Conservation (phyloP, 305 asterid genomes). For the Rubia occidens region DNA sequence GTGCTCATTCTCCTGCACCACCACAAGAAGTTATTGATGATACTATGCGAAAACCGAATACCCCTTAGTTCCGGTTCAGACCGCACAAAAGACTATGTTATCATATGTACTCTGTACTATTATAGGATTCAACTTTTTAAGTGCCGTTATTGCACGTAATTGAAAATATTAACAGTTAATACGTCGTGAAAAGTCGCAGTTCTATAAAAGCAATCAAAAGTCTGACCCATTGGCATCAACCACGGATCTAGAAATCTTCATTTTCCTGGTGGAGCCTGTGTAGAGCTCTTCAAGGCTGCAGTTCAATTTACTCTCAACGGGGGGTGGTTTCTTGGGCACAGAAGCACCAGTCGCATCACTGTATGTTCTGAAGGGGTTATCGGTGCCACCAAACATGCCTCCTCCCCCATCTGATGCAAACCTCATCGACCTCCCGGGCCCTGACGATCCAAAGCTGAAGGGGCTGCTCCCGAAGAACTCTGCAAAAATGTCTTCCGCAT, state of each 20-base stretch:
- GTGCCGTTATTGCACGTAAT: too few species aligned
- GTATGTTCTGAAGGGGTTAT: slow-evolving; percentile 33
- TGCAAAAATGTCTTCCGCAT: slow-evolving; percentile 88
- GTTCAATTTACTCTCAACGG: slow-evolving; percentile 65
- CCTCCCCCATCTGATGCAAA: slow-evolving; percentile 49
- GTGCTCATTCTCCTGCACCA: slow-evolving; percentile 36
- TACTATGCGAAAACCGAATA: too few species aligned
- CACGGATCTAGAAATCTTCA: slow-evolving; percentile 82
- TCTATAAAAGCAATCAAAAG: not conserved
- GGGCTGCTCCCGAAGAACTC: slow-evolving; percentile 92
- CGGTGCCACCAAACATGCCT: slow-evolving; percentile 25
- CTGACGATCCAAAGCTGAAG: slow-evolving; percentile 53
- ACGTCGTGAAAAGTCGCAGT: too few species aligned
- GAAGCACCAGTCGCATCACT: slow-evolving; percentile 35
- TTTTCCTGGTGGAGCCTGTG: slow-evolving; percentile 73
- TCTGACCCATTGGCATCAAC: slow-evolving; percentile 52
- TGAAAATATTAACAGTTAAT: too few species aligned
- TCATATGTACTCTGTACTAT: too few species aligned
- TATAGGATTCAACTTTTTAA: too few species aligned
- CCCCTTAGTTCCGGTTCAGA: too few species aligned
- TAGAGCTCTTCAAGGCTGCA: slow-evolving; percentile 80
- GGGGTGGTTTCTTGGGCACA: slow-evolving; percentile 66
- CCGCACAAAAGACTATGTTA: too few species aligned
- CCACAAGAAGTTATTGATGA: too few species aligned
- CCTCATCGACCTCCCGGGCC: slow-evolving; percentile 45